These are phyloP conservation scores for Metschnikowia lunata DNA, from an alignment of 805 yeast species.

Conservation along the genomic window DNA sequence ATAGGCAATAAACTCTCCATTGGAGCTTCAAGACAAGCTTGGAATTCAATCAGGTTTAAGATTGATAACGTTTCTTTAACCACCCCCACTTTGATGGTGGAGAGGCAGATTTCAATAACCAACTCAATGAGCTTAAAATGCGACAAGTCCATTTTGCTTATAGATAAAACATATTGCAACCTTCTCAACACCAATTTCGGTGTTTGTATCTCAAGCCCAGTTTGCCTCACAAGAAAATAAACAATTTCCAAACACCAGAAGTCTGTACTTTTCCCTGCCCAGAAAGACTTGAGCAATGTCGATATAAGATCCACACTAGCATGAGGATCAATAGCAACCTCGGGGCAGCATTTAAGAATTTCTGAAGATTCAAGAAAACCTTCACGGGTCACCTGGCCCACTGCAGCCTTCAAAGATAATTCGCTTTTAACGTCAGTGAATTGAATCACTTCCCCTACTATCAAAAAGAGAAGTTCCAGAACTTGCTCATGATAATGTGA, in stretches of 20 bases:
- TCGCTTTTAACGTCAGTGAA: slow-evolving; percentile 39
- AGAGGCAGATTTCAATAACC: slow-evolving; percentile 1
- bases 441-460: slow-evolving; percentile 34
- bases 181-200: slow-evolving; percentile 4
- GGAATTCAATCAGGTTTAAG: slow-evolving; percentile 14
- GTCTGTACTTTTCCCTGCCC: slow-evolving; percentile 2
- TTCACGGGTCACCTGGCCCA: neutral
- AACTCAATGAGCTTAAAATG: slow-evolving; percentile 1
- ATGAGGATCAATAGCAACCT: slow-evolving; percentile 9
- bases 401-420: slow-evolving; percentile 3
- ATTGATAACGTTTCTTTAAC: slow-evolving; percentile 1
- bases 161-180: slow-evolving; percentile 4
- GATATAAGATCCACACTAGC: slow-evolving; percentile 25
- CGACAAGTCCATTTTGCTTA: slow-evolving; percentile 4
- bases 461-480: slow-evolving; percentile 24
- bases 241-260: slow-evolving; percentile 35
- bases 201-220: slow-evolving; percentile 2
- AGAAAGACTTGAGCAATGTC: slow-evolving; percentile 22
- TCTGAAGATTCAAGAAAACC: neutral
- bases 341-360: neutral
- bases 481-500: slow-evolving; percentile 21
- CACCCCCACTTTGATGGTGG: slow-evolving; percentile 3
- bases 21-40: neutral
- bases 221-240: slow-evolving; percentile 36
- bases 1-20: neutral